Percentiles rank a stretch among this genome's conserved stretches.
Evolutionary conservation across 208 protist species (phyloP).

Genomic region (Crithidia sp.): DNA sequence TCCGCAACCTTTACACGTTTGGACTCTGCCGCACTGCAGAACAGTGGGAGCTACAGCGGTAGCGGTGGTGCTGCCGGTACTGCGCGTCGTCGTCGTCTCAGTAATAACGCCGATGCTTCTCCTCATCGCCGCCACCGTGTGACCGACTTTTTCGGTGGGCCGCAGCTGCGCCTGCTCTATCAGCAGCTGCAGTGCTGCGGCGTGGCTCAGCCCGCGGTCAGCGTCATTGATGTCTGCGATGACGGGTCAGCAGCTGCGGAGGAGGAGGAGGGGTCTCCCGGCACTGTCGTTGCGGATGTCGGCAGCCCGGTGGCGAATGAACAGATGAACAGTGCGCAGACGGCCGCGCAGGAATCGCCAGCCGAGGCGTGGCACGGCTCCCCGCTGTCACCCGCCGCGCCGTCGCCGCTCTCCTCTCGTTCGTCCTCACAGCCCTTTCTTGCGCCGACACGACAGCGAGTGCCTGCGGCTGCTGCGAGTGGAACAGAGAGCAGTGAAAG

Average conservation of each 20-base stretch:
- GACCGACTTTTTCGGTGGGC: conserved; percentile 24
- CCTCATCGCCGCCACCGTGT: conserved; percentile 12
- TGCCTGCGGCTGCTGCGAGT: no score
- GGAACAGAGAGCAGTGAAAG: no score
- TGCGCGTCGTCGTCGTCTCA: neutral
- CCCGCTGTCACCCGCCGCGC: neutral
- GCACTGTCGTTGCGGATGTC: no score
- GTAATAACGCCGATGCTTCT: no score
- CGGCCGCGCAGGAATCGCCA: neutral
- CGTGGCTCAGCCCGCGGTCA: conserved; percentile 27
- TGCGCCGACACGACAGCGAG: neutral
- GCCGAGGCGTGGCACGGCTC: neutral
- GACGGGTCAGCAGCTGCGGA: neutral
- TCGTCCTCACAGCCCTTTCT: neutral
- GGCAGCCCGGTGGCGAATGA: no score
- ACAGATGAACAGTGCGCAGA: no score
- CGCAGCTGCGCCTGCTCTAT: conserved; percentile 28
- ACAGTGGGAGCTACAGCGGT: no score
- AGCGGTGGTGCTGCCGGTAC: neutral
- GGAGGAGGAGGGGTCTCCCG: no score
- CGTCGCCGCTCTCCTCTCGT: neutral
- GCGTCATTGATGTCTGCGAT: conserved; percentile 32
- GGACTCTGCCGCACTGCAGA: neutral
- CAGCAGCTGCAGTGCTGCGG: conserved; percentile 37
- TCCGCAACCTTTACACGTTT: no score